Evolutionary conservation across 108 stramenopile genomes (phyloP), one percentile per base, ranked within the genome.

Genomic region (Thalassiosira profunda): DNA sequence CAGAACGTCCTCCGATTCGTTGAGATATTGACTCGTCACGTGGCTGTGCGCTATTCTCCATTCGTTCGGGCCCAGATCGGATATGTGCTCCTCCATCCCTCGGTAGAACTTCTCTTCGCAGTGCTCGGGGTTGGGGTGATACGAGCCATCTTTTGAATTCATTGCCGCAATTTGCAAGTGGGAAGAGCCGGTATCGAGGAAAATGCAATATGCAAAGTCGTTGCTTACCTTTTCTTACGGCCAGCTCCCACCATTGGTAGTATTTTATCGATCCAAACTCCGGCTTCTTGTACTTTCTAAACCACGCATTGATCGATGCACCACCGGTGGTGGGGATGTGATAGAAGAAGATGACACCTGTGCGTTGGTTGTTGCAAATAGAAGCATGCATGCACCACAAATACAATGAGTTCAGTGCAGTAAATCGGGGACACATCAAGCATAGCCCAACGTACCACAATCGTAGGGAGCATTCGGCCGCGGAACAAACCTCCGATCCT

Each of bases 31-130:
- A 33, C 51, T 67, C n/a, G 37, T 23, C 30, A 68, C 17, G 36
- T 76, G 75, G n/a, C 54, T 62, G 44, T 76, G 75, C 18, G 60
- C 75, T 31, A 61, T 63, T 30, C 66, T 67, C 75, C 75, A 76
- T 67, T 76, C 75, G 31, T 67, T 68, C n/a, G 66, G 59, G 28
- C 59, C 60, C 14, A 76, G 42, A 55, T 76, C 68, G 47, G 62
- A 56, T 1, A 76, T 31, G 18, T 68, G 59, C 8, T 62, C 36
- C 8, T 24, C 41, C 63, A 65, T 65, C 10, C 49, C 34, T 2
- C n/a, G 15, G 2, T 10, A 17, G 37, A 65, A 66, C 11, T 33
- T 5, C 11, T 31, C 48, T 17, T 65, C 46, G 18, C 24, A n/a
- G 26, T 5, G 4, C 6, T 51, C 15, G 6, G 45, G 46, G 38